Conservation (phyloP, 2,329 filamentous ascomycete species). For the Neonectria hederae region DNA sequence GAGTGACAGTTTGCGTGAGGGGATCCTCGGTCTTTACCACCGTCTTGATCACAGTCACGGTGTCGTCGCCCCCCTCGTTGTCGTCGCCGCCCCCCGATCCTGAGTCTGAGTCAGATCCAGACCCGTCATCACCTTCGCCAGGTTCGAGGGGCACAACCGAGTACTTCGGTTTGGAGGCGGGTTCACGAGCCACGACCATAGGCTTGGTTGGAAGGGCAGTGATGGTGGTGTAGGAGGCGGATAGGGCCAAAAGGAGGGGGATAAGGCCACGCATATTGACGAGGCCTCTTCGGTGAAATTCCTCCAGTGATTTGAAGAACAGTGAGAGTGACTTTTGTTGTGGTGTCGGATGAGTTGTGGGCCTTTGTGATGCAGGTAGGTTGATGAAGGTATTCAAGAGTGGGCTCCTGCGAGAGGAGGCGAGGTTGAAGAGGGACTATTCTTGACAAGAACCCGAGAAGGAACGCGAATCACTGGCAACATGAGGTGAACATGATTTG, state of each 20-base stretch:
- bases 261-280: constrained; percentile 46
- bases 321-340: background rate
- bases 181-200: constrained; percentile 37
- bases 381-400: background rate
- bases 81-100: constrained; percentile 26
- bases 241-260: constrained; percentile 44
- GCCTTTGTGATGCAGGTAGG: background rate
- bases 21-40: constrained; percentile 43
- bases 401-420: background rate
- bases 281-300: constrained; percentile 24
- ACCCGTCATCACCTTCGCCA: constrained; percentile 35
- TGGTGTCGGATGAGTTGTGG: background rate
- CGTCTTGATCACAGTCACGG: constrained; percentile 49
- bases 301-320: background rate
- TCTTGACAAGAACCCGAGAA: background rate
- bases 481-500: background rate
- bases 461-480: background rate
- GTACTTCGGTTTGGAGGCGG: constrained; percentile 46
- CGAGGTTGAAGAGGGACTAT: background rate
- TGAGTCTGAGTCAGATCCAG: constrained; percentile 33
- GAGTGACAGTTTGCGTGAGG: constrained; percentile 41
- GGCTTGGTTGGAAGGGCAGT: constrained; percentile 45
- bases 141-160: constrained; percentile 53
- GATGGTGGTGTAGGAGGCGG: constrained; percentile 39
- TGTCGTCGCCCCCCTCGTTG: constrained; percentile 28